Evolutionary conservation across 108 stramenopile genomes (phyloP), one percentile per base, ranked within the genome.

Genomic region (Stephanodiscus minutulus): DNA sequence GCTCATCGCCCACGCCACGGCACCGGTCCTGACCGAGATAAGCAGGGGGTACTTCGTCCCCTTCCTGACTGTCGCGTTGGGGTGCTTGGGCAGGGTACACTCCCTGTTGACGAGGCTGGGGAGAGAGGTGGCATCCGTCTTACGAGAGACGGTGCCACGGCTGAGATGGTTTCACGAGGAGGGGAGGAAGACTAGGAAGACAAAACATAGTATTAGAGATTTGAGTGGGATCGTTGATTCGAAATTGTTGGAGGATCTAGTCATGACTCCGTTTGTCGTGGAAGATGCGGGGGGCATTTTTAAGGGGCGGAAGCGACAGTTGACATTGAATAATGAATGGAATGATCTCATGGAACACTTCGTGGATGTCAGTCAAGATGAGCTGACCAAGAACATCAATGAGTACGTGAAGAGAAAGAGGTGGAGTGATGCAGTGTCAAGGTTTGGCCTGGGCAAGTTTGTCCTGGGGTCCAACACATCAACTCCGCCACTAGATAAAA

Each of bases 1-100:
- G 3, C 62, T 86, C 48, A 87, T 90, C 10, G 36, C 82, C 2
- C 83, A 88, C 76, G 86, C 91, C 7, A 68, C 86, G 62, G 50
- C 44, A 29, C 57, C 86, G 22, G 64, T 90, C 12, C 50, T 86
- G 35, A 69, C 56, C 28, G 91, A 92, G 67, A 62, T 89, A 15
- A 77, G 78, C 29, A 61, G 91, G 49, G 89, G 89, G 7, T 88
- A 84, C 73, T 92, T 92, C 76, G 68, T 90, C n/a, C 89, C 91
- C 22, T 82, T 90, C 59, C 75, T 76, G 33, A 87, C 88, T 7
- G 86, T 89, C 0, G 86, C 85, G 4, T 31, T 90, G 54, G 74
- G 70, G 27, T 74, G 73, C 57, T 64, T 79, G 61, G 74, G 73
- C 0, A 55, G 79, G 59, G 69, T 74, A 27, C 73, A 64, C 31